Percentiles rank a stretch among this genome's conserved stretches.
These are phyloP conservation scores for Aaosphaeria arxii DNA, from an alignment of 2,329 filamentous ascomycete species.

Conservation along the genomic window DNA sequence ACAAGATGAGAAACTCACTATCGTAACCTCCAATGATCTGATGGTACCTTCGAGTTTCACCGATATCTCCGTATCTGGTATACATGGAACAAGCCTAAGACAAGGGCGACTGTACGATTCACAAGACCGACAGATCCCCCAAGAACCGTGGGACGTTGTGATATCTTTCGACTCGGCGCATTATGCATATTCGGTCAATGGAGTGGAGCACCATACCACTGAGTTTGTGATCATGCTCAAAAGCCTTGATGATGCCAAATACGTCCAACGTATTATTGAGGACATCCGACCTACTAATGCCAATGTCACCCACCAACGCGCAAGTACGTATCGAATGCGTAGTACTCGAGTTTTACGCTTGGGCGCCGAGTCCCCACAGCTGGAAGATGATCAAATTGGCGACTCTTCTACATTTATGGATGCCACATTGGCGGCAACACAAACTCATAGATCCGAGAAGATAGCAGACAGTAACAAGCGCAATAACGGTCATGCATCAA, in stretches of 20 bases:
- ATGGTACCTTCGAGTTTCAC: conserved; percentile 18
- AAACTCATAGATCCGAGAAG: too few relatives aligned
- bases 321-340: too few relatives aligned
- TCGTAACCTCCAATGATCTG: conserved; percentile 15
- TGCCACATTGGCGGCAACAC: too few relatives aligned
- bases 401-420: too few relatives aligned
- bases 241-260: background rate
- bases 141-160: conserved; percentile 17
- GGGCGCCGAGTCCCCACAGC: too few relatives aligned
- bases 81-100: conserved; percentile 8
- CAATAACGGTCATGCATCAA: too few relatives aligned
- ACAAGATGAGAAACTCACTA: conserved; percentile 16
- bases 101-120: conserved; percentile 17
- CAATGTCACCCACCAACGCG: too few relatives aligned
- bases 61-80: conserved; percentile 24
- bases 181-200: conserved; percentile 22
- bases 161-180: conserved; percentile 10
- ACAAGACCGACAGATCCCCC: conserved; percentile 7
- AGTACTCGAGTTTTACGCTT: too few relatives aligned
- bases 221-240: conserved; percentile 21
- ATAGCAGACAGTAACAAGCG: too few relatives aligned
- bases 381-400: too few relatives aligned
- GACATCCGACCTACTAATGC: too few relatives aligned
- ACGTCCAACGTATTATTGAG: too few relatives aligned
- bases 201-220: conserved; percentile 9